Base-by-base conservation (phyloP, 2,329 filamentous ascomycete species). In the Fusarium falciforme region DNA sequence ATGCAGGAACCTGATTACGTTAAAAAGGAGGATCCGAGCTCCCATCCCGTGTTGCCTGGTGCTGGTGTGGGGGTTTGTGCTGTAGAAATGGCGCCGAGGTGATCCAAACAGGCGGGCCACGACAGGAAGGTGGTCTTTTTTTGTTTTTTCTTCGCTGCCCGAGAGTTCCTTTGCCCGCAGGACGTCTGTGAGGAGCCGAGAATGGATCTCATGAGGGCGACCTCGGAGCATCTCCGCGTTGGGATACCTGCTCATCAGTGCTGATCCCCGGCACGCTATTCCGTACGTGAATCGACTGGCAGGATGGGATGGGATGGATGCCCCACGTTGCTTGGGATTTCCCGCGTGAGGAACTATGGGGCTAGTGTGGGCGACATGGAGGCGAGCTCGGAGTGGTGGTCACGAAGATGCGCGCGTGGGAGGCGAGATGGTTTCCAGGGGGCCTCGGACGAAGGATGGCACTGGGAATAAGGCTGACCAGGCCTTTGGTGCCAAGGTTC, bases 1-100 rank as follows among this genome's bases (percentile, higher is more conserved):
- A 68, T 54, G 58, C 67, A 76, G 63, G 61, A 75, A 69, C 70
- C 59, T 35, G 58, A 78, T 77, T 77, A 77, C 74, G 76, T 54
- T 77, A 78, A 72, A 54, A 55, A 57, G 59, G 59, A n/a, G 36
- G 60, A 57, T 33, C 36, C 33, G 10, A 38, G 17, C 33, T 25
- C 57, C 59, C 38, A 54, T 71, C 38, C 49, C 47, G 44, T 73
- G 58, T 38, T 20, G 35, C 27, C 36, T 33, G 22, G 20, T 36
- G 35, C 7, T 36, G 35, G 59, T 72, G 71, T 74, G 71, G 71
- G 71, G 71, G 71, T 60, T 61, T 35, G 38, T 49, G 33, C 42
- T n/a, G 20, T 49, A 5, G 17, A 22, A 20, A 20, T 27, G 29
- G n/a, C 17, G 47, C 25, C 47, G 47, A 31, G 47, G 47, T 29